These are phyloP conservation scores for Ophiostoma angusticollis DNA, from an alignment of 2,329 filamentous ascomycete species.

Conservation along the genomic window DNA sequence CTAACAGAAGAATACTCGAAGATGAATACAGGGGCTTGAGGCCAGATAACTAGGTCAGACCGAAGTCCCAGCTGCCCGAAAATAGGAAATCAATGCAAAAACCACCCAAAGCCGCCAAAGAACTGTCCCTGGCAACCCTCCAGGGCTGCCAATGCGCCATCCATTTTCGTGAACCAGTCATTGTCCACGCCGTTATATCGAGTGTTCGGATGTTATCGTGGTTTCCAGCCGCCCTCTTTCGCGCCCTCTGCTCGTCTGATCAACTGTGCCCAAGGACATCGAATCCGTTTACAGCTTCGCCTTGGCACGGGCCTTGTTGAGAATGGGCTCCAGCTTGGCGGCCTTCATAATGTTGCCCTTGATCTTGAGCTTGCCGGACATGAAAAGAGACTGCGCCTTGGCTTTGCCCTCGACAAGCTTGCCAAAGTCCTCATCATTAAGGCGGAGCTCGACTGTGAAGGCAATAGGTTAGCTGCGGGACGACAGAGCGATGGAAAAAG, in stretches of 20 bases:
- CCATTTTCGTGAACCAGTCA: not conserved
- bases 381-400: constrained; percentile 90
- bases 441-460: constrained; percentile 60
- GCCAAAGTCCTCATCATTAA: constrained; percentile 78
- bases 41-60: not conserved
- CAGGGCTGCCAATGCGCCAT: not conserved
- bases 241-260: too few species aligned
- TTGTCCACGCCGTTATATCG: too few species aligned
- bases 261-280: too few species aligned
- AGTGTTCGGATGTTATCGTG: not conserved
- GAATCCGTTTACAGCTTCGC: constrained; percentile 65
- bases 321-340: constrained; percentile 85
- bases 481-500: too few species aligned
- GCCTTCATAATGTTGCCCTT: constrained; percentile 98
- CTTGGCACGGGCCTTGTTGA: constrained; percentile 67
- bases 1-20: too few species aligned
- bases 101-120: not conserved
- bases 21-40: too few species aligned
- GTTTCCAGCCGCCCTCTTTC: not conserved
- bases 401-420: constrained; percentile 75
- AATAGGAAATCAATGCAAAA: not conserved
- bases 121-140: not conserved
- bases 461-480: not conserved
- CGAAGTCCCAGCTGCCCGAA: not conserved
- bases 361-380: constrained; percentile 97